Evolutionary conservation across 495 filamentous ascomycete genomes (phyloP).

Genomic region (Penicillium coffeae): DNA sequence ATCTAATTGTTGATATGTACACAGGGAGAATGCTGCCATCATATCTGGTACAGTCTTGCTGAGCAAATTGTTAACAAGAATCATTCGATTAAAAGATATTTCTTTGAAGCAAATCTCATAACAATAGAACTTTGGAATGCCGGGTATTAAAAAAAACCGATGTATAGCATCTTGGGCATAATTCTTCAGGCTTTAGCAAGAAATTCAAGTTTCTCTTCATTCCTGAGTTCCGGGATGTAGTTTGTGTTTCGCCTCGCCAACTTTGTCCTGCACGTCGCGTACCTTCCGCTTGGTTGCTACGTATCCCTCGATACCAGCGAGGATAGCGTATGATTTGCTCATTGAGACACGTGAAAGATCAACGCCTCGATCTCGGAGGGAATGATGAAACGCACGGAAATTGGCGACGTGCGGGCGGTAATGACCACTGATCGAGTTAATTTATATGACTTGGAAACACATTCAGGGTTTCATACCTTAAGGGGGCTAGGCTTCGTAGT

Average conservation of each 20-base stretch:
- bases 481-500: constrained; percentile 50
- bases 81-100: background rate
- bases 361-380: constrained; percentile 66
- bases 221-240: constrained; percentile 1
- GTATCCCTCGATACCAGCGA: constrained; percentile 81
- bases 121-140: too few species aligned
- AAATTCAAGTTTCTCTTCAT: background rate
- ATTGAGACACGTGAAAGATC: constrained; percentile 77
- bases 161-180: too few species aligned
- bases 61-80: background rate
- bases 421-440: constrained; percentile 61
- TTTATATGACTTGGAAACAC: background rate
- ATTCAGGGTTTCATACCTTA: constrained; percentile 22
- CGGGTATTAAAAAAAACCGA: too few species aligned
- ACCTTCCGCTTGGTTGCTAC: constrained; percentile 56
- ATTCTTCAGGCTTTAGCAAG: too few species aligned
- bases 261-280: constrained; percentile 40
- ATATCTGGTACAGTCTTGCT: background rate
- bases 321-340: constrained; percentile 73
- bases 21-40: too few species aligned
- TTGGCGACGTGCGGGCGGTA: constrained; percentile 79
- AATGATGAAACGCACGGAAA: constrained; percentile 74
- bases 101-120: too few species aligned
- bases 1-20: constrained; percentile 10
- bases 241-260: constrained; percentile 22